Evolutionary conservation across 148 eudicot species (phyloP).

Genomic region (Mesembryanthemum crystallinum): DNA sequence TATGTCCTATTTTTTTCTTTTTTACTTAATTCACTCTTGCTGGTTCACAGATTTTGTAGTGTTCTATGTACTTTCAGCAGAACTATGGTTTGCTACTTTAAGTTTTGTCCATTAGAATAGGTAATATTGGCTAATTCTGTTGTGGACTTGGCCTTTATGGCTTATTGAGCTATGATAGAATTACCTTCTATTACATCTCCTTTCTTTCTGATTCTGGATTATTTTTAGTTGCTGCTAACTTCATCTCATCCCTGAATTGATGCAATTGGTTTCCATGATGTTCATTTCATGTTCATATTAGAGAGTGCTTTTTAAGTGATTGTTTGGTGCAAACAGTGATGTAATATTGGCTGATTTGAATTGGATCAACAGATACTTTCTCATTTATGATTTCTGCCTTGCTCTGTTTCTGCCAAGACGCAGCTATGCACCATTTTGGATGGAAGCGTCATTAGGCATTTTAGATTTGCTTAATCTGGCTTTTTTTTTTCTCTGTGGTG

Average conservation of each 20-base stretch:
- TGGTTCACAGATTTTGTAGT: constrained; percentile 18
- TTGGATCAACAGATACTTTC: no score
- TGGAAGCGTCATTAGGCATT: no score
- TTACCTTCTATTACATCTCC: background rate
- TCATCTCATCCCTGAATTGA: background rate
- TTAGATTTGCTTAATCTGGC: no score
- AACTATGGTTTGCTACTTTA: constrained; percentile 17
- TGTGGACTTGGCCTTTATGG: background rate
- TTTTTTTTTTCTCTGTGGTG: no score
- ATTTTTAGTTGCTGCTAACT: background rate
- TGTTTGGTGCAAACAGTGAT: no score
- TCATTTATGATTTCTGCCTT: no score
- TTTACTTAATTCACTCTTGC: background rate
- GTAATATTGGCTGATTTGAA: no score
- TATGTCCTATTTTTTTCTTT: constrained; percentile 17
- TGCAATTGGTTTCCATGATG: background rate
- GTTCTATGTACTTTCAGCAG: constrained; percentile 18
- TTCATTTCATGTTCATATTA: background rate
- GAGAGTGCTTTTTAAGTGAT: background rate
- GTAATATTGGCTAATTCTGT: no score
- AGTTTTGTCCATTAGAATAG: constrained; percentile 11
- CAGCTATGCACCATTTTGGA: no score
- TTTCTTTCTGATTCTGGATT: background rate
- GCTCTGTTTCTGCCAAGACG: no score
- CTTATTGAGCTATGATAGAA: background rate